A percentile compares a stretch with the other conserved stretches of the same genome.
phyloP scores from a whole-genome alignment of 1,139 yeast genomes.

The Entelexis sorbosivorans region DNA sequence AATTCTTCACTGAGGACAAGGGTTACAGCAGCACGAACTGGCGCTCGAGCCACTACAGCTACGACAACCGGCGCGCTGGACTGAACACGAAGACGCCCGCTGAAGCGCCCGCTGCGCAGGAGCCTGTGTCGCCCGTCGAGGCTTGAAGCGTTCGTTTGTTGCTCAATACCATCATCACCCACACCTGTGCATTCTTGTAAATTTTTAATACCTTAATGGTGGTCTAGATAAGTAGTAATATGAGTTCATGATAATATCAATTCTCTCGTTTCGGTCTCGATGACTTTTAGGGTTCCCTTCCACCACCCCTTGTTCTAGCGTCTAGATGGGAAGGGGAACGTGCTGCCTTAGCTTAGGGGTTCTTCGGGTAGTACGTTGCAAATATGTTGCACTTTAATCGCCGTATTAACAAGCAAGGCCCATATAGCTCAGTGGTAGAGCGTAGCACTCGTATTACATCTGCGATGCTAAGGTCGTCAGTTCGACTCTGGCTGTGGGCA shows the following conservation, averaged over 20 bases:
- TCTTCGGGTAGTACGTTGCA: no score
- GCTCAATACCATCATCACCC: neutral
- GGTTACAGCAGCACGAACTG: constrained; percentile 5
- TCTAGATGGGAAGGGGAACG: no score
- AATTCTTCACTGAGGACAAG: constrained; percentile 7
- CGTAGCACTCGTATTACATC: constrained; percentile 22
- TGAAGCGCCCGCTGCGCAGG: neutral
- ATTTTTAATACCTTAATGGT: constrained; percentile 3
- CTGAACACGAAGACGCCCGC: constrained; percentile 2
- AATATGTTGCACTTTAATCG: no score
- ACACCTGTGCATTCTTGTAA: constrained; percentile 1
- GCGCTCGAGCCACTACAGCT: constrained; percentile 9
- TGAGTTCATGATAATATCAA: neutral
- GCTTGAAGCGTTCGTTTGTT: neutral
- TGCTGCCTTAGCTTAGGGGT: no score
- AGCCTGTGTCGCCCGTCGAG: constrained; percentile 1
- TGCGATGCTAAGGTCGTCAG: constrained; percentile 23
- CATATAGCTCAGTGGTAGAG: constrained; percentile 24
- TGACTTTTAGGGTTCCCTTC: no score
- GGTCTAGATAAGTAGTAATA: neutral
- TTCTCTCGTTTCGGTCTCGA: no score
- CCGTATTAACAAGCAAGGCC: constrained; percentile 13
- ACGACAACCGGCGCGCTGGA: constrained; percentile 4
- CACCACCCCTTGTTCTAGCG: no score
- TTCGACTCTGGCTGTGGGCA: constrained; percentile 24